Percentiles rank a stretch among this genome's conserved stretches.
Evolutionary conservation across 176 grass and related monocot species (phyloP).

Genomic region (Luzula sylvatica): DNA sequence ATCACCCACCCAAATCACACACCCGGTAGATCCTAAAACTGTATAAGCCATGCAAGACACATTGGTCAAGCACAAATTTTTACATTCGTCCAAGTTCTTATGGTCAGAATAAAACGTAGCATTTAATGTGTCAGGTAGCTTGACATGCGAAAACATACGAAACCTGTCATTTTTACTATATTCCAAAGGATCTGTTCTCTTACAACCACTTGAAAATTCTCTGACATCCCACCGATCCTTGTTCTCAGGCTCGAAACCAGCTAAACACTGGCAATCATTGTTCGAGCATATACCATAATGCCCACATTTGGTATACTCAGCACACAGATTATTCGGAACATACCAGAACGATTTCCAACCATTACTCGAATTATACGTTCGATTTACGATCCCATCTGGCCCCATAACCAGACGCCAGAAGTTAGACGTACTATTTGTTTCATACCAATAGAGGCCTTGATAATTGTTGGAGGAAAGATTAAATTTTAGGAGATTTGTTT

Average conservation of each 20-base stretch:
- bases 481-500: neutral
- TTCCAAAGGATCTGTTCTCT: conserved; percentile 1
- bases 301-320: neutral
- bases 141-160: neutral
- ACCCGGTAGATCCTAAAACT: conserved; percentile 1
- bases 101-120: neutral
- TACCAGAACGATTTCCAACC: neutral
- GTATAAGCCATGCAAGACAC: conserved; percentile 11
- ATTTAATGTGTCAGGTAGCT: conserved; percentile 11
- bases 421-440: neutral
- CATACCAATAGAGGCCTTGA: neutral
- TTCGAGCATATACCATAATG: neutral
- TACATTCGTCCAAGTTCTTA: neutral
- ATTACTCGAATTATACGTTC: neutral
- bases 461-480: neutral
- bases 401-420: neutral
- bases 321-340: neutral
- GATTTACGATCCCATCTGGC: neutral
- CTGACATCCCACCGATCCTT: neutral
- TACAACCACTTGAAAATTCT: conserved; percentile 4
- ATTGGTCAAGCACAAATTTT: neutral
- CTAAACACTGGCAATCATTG: neutral
- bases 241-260: neutral
- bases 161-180: neutral
- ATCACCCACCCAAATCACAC: conserved; percentile 10